phyloP scores from a whole-genome alignment of 2,329 filamentous ascomycete genomes.

The Chalara sp. region DNA sequence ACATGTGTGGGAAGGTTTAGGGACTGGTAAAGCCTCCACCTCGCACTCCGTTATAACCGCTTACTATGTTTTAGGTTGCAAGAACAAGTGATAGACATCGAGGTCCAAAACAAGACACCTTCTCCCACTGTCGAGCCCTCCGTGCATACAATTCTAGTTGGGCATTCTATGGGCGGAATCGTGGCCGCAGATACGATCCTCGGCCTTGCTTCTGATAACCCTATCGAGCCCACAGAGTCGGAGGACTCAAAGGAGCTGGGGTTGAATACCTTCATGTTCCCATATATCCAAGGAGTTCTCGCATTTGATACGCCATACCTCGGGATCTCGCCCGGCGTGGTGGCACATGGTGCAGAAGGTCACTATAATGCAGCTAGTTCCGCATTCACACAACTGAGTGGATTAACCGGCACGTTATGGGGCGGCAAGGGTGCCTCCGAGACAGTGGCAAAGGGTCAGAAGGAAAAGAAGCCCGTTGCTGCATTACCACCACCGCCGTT shows the following conservation, averaged over 20 bases:
- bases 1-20: constrained; percentile 67
- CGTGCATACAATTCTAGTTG: constrained; percentile 73
- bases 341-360: constrained; percentile 80
- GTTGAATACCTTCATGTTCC: constrained; percentile 72
- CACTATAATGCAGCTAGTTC: constrained; percentile 71
- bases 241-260: constrained; percentile 2
- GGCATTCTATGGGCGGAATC: constrained; percentile 90
- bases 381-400: constrained; percentile 59
- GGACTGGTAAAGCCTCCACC: constrained; percentile 51
- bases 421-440: constrained; percentile 38
- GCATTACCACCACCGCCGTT: constrained; percentile 32
- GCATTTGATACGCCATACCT: constrained; percentile 94
- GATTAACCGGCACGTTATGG: constrained; percentile 63
- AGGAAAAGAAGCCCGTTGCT: constrained; percentile 30
- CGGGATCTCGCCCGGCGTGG: constrained; percentile 71
- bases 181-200: constrained; percentile 86
- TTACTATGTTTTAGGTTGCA: constrained; percentile 54
- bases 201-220: constrained; percentile 41
- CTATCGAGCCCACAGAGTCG: constrained; percentile 12
- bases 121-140: constrained; percentile 83
- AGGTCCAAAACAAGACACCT: constrained; percentile 72
- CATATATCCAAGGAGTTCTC: constrained; percentile 82
- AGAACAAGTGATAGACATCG: constrained; percentile 88
- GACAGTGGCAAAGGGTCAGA: constrained; percentile 14
- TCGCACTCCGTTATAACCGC: background rate